Evolutionary conservation across 2,329 filamentous ascomycete species (phyloP).

Genomic region (Epichloe bromicola): DNA sequence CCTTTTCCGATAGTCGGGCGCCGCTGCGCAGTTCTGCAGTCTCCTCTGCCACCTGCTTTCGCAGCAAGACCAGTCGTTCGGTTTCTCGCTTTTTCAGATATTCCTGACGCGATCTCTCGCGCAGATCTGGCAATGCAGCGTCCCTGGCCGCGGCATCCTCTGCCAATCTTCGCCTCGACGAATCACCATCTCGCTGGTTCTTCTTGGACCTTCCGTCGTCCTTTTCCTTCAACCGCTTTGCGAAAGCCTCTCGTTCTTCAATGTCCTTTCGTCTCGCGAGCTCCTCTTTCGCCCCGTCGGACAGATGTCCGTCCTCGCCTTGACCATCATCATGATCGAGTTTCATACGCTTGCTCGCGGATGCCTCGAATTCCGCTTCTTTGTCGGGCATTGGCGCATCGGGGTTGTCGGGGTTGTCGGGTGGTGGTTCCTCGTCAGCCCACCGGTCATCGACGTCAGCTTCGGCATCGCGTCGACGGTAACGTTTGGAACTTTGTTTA

Average conservation of each 20-base stretch:
- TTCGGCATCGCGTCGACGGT: constrained; percentile 27
- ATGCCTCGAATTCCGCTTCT: constrained; percentile 51
- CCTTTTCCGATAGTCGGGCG: constrained; percentile 57
- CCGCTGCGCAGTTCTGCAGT: constrained; percentile 68
- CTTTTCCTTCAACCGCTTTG: constrained; percentile 59
- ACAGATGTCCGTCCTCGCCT: constrained; percentile 31
- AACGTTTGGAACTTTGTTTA: constrained; percentile 25
- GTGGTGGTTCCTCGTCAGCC: constrained; percentile 59
- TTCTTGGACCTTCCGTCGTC: constrained; percentile 61
- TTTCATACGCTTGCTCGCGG: constrained; percentile 58
- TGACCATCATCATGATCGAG: constrained; percentile 40
- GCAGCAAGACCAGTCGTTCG: constrained; percentile 72
- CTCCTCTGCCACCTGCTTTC: constrained; percentile 85
- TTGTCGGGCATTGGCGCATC: constrained; percentile 27
- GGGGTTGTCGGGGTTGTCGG: constrained; percentile 24
- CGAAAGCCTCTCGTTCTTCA: constrained; percentile 66
- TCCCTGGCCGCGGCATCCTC: constrained; percentile 50
- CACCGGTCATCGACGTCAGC: constrained; percentile 62
- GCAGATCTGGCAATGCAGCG: constrained; percentile 65
- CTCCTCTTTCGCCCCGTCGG: constrained; percentile 47
- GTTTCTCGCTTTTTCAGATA: constrained; percentile 89
- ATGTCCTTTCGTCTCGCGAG: constrained; percentile 51
- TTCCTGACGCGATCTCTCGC: constrained; percentile 75
- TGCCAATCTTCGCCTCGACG: constrained; percentile 37
- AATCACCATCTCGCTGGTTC: constrained; percentile 42